These are phyloP conservation scores for Neophaeococcomyces mojaviensis DNA, from an alignment of 2,329 filamentous ascomycete species.

Conservation along the genomic window DNA sequence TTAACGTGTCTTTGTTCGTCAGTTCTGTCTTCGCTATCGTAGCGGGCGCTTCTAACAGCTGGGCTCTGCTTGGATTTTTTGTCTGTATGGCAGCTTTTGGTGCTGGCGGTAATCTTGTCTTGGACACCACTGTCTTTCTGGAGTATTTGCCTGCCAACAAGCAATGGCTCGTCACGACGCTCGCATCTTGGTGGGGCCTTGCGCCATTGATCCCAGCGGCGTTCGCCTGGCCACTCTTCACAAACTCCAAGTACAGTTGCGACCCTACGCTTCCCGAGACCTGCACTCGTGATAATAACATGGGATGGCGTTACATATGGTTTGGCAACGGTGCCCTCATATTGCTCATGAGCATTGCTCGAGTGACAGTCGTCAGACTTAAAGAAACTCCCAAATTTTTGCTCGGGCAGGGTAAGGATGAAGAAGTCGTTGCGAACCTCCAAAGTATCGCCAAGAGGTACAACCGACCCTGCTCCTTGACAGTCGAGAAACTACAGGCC, in stretches of 20 bases:
- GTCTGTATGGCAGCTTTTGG: slow-evolving; percentile 29
- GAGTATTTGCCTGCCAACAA: slow-evolving; percentile 51
- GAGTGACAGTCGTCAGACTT: slow-evolving; percentile 62
- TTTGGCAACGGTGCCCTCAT: slow-evolving; percentile 62
- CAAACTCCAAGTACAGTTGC: slow-evolving; percentile 14
- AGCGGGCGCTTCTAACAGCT: slow-evolving; percentile 60
- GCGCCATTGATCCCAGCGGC: slow-evolving; percentile 17
- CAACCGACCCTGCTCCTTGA: slow-evolving; percentile 46
- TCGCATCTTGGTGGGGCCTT: slow-evolving; percentile 31
- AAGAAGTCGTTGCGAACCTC: slow-evolving; percentile 55
- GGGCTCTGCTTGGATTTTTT: slow-evolving; percentile 18
- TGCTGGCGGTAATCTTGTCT: slow-evolving; percentile 21
- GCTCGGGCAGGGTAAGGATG: slow-evolving; percentile 64
- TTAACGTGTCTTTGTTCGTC: slow-evolving; percentile 60
- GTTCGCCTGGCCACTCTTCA: slow-evolving; percentile 21
- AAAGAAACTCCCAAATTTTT: slow-evolving; percentile 70
- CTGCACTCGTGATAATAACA: slow-evolving; percentile 46
- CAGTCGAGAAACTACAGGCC: slow-evolving; percentile 41
- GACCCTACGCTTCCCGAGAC: slow-evolving; percentile 17
- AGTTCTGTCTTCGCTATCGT: slow-evolving; percentile 56
- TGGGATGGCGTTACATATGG: slow-evolving; percentile 67
- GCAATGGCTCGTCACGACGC: slow-evolving; percentile 49
- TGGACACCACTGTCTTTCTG: slow-evolving; percentile 45
- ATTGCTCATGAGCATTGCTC: slow-evolving; percentile 60
- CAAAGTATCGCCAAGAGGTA: slow-evolving; percentile 49